Conservation (phyloP, 805 yeast genomes). For the Saccharomycopsis synnaedendra region DNA sequence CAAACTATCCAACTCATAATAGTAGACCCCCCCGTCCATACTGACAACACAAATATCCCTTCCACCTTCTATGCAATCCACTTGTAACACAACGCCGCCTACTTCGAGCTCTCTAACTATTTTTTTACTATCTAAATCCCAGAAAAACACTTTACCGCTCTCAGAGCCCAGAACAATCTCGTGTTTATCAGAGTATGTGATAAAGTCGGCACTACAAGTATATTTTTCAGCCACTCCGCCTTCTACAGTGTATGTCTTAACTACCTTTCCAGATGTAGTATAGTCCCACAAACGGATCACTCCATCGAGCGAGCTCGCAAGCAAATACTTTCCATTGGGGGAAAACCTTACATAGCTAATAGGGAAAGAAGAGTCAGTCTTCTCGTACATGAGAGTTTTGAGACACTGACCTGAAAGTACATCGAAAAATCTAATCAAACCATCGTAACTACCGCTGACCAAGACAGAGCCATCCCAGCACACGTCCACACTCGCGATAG, state of each 20-base stretch:
- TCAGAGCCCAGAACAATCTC: slow-evolving; percentile 55
- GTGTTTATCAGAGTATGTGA: slow-evolving; percentile 27
- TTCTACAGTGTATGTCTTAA: slow-evolving; percentile 44
- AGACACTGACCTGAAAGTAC: slow-evolving; percentile 83
- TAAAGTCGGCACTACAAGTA: slow-evolving; percentile 41
- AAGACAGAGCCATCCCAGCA: slow-evolving; percentile 74
- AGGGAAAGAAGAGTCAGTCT: slow-evolving; percentile 65
- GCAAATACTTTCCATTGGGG: slow-evolving; percentile 69
- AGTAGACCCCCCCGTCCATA: slow-evolving; percentile 20
- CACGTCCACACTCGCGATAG: slow-evolving; percentile 66
- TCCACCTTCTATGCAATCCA: slow-evolving; percentile 30
- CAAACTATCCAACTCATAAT: slow-evolving; percentile 8
- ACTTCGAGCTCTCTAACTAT: slow-evolving; percentile 21
- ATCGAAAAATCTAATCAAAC: slow-evolving; percentile 81
- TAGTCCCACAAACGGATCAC: slow-evolving; percentile 76
- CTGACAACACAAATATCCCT: slow-evolving; percentile 24
- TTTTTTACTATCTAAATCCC: slow-evolving; percentile 58
- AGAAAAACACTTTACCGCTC: slow-evolving; percentile 37
- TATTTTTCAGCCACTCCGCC: slow-evolving; percentile 35
- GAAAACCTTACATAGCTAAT: slow-evolving; percentile 62
- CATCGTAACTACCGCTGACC: slow-evolving; percentile 84
- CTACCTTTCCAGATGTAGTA: slow-evolving; percentile 57
- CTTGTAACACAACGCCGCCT: slow-evolving; percentile 29
- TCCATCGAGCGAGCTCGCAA: slow-evolving; percentile 78
- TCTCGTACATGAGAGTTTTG: slow-evolving; percentile 76